These are phyloP conservation scores for Microcyclosporella mali DNA, from an alignment of 2,329 filamentous ascomycete species.

Conservation along the genomic window DNA sequence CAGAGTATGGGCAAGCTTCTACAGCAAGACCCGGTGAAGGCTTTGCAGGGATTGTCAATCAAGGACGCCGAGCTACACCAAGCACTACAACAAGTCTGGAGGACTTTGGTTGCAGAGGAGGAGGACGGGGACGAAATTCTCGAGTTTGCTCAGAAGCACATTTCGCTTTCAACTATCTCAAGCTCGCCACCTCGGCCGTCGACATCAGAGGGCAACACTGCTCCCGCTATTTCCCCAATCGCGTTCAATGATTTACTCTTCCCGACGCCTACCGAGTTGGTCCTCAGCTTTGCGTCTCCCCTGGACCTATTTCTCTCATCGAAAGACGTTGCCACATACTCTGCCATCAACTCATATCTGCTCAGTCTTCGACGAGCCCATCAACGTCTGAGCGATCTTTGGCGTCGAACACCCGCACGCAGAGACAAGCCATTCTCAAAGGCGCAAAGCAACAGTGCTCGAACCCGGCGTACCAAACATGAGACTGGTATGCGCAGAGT, in stretches of 20 bases:
- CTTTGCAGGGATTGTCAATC: slow-evolving; percentile 59
- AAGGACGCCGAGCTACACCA: slow-evolving; percentile 83
- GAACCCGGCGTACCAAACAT: slow-evolving; percentile 59
- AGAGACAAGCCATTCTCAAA: slow-evolving; percentile 64
- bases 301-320: slow-evolving; percentile 79
- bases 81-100: slow-evolving; percentile 71
- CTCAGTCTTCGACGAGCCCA: slow-evolving; percentile 80
- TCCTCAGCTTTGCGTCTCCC: slow-evolving; percentile 67
- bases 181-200: slow-evolving; percentile 31
- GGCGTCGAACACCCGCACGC: slow-evolving; percentile 75
- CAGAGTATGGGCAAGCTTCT: slow-evolving; percentile 48
- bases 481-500: slow-evolving; percentile 66
- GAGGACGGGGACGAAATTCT: slow-evolving; percentile 73
- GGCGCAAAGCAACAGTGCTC: slow-evolving; percentile 51
- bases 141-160: slow-evolving; percentile 71
- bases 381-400: slow-evolving; percentile 74
- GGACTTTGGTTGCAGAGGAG: slow-evolving; percentile 67
- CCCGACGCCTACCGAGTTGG: slow-evolving; percentile 65
- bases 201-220: slow-evolving; percentile 34
- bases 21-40: slow-evolving; percentile 47
- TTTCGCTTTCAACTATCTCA: slow-evolving; percentile 61
- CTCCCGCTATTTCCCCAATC: slow-evolving; percentile 39
- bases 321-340: slow-evolving; percentile 72
- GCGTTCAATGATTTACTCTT: slow-evolving; percentile 78
- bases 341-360: slow-evolving; percentile 79